Evolutionary conservation across 2,329 filamentous ascomycete genomes (phyloP), one percentile per base, ranked within the genome.

Genomic region (Apiospora hydei): DNA sequence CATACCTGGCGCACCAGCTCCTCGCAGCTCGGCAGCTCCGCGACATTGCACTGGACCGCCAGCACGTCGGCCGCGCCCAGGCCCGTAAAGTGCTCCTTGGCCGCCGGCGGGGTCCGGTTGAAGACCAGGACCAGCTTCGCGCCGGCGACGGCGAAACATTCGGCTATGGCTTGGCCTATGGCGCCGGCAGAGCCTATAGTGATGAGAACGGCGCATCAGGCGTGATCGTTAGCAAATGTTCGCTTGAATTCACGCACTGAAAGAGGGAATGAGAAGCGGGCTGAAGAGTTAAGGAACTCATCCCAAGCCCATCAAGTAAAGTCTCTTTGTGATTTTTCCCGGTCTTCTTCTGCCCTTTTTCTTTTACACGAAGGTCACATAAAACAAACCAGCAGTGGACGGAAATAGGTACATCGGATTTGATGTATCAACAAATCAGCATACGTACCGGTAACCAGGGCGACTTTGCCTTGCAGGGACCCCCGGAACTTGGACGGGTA

Each of bases 81-180:
- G 16, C 34, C 38, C 5, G 72, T 13, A 46, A 77, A 79, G 3
- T 73, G 69, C 26, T 78, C 75, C 69, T 71, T 71, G 41, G 72
- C 41, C 1, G 77, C 71, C 18, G 78, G 79, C 18, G 74, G 72
- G 14, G 78, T 80, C 24, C 72, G 73, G 74, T 80, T 78, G 73
- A 79, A 80, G 3, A 77, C 79, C 43, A 80, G 71, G 16, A 77
- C 74, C 44, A 80, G 75, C 43, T 75, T 76, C 11, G 77, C 76
- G 21, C 78, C 78, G 0, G 78, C 77, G 16, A 80, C 78, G 24
- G 78, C 77, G 64, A 80, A 80, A 44, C 75, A 78, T 70, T 80
- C 78, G 34, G 79, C 79, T 5, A 78, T 76, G 21, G 73, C 76
- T 61, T 76, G 73, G 4, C 79, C 79, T 34, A 80, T 78, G 11